Evolutionary conservation across 2,329 filamentous ascomycete species (phyloP), one percentile per base, ranked within the genome.

Genomic region (Ambrosiella cleistominuta): DNA sequence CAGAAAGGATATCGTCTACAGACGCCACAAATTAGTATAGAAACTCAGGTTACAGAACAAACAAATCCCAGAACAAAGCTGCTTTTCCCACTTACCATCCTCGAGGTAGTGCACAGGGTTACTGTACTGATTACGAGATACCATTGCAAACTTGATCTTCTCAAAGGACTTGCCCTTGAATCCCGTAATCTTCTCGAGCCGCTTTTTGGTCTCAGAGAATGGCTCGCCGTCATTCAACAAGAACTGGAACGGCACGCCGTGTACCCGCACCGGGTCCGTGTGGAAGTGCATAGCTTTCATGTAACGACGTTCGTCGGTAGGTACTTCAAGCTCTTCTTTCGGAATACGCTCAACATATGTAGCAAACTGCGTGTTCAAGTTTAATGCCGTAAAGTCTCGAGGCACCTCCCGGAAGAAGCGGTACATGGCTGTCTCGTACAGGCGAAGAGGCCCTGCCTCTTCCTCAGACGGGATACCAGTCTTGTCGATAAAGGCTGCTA

Each of bases 101-200:
- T 85, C 82, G 52, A 98, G 74, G 71, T 94, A 94, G 61, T 81
- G 78, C 11, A 47, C 37, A 35, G 89, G 85, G 66, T 85, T 88
- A 44, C 85, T 82, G 70, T 87, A 94, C 47, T 75, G 74, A 56
- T 81, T 77, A 68, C 86, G 76, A 68, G 82, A 75, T 56, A 96
- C 79, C 38, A 95, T 71, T 6, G 89, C 86, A 74, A 98, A 96
- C 70, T 94, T 96, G 70, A 98, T 93, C 76, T 97, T 97, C 70
- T 98, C 91, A 64, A 98, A 90, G 63, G 88, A 88, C 75, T 98
- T 98, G 69, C 93, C 94, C 71, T 96, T 96, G 72, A 98, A 83
- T 35, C 90, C 90, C 0, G 88, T 95, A 60, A 91, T 79, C 70
- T 90, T 91, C 64, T 93, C 90, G 3, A 98, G 75, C n/a, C 93